phyloP scores from a whole-genome alignment of 495 filamentous ascomycete genomes.

The Hypoxylon cercidicola region DNA sequence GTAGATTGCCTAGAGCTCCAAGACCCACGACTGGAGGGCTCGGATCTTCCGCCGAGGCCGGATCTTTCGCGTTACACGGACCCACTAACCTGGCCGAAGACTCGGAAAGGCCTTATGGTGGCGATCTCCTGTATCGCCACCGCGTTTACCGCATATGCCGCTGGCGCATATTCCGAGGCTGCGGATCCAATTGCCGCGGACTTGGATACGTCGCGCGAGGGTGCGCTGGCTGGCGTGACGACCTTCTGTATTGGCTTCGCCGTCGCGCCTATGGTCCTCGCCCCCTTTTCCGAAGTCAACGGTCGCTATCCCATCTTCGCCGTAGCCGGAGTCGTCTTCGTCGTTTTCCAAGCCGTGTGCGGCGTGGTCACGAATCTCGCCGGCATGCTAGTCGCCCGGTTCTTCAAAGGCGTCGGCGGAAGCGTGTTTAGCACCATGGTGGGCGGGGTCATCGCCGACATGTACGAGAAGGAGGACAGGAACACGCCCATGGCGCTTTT shows the following conservation, averaged over 20 bases:
- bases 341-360: slow-evolving; percentile 76
- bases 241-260: slow-evolving; percentile 86
- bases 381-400: slow-evolving; percentile 80
- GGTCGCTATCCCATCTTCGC: slow-evolving; percentile 86
- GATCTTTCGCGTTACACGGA: slow-evolving; percentile 73
- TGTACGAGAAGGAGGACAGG: slow-evolving; percentile 80
- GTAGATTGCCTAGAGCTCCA: slow-evolving; percentile 66
- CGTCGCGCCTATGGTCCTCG: slow-evolving; percentile 87
- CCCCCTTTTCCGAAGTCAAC: slow-evolving; percentile 89
- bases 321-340: slow-evolving; percentile 72
- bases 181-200: slow-evolving; percentile 68
- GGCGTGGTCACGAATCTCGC: slow-evolving; percentile 76
- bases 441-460: slow-evolving; percentile 89
- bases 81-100: slow-evolving; percentile 78
- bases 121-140: slow-evolving; percentile 80
- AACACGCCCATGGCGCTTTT: slow-evolving; percentile 94
- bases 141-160: slow-evolving; percentile 80
- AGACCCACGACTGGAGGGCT: slow-evolving; percentile 26
- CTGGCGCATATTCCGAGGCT: slow-evolving; percentile 81
- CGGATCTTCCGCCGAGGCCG: slow-evolving; percentile 64
- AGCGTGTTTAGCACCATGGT: slow-evolving; percentile 93
- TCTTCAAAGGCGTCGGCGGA: slow-evolving; percentile 78
- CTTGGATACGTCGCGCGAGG: slow-evolving; percentile 70
- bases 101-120: slow-evolving; percentile 77
- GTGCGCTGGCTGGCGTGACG: slow-evolving; percentile 81